phyloP scores from a whole-genome alignment of 2,329 filamentous ascomycete genomes.

The Calonectria pteridis region DNA sequence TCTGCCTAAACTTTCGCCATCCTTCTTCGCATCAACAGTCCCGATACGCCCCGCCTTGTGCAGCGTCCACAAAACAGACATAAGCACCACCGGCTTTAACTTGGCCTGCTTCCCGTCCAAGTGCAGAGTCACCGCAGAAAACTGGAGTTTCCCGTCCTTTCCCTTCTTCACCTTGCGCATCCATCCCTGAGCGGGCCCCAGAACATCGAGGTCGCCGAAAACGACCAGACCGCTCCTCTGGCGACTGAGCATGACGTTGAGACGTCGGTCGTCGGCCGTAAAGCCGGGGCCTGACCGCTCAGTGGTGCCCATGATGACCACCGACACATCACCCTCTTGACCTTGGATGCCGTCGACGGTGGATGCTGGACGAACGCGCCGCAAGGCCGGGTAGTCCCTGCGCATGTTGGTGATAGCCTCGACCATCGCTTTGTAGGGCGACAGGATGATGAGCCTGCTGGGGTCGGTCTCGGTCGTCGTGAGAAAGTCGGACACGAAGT shows the following conservation, averaged over 20 bases:
- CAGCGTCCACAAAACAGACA: too few species aligned
- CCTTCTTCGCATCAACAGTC: too few species aligned
- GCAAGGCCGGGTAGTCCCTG: slow-evolving; percentile 23
- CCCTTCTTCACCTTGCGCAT: too few species aligned
- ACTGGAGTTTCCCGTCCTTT: too few species aligned
- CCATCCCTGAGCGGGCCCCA: neutral
- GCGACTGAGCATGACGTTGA: slow-evolving; percentile 38
- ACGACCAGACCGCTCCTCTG: slow-evolving; percentile 32
- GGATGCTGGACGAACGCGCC: slow-evolving; percentile 19
- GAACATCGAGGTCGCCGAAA: slow-evolving; percentile 29
- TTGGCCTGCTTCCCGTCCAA: too few species aligned
- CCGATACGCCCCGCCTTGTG: too few species aligned
- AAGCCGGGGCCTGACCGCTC: slow-evolving; percentile 26
- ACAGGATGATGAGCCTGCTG: slow-evolving; percentile 25
- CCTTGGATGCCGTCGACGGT: slow-evolving; percentile 42
- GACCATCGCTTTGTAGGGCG: slow-evolving; percentile 35
- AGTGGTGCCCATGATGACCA: slow-evolving; percentile 29
- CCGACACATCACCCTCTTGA: slow-evolving; percentile 36
- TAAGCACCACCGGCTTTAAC: too few species aligned
- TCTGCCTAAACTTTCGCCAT: too few species aligned
- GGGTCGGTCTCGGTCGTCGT: slow-evolving; percentile 11
- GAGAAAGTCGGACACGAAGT: slow-evolving; percentile 28
- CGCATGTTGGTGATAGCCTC: slow-evolving; percentile 20
- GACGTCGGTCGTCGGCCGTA: slow-evolving; percentile 19
- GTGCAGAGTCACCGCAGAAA: too few species aligned